Base-by-base conservation (phyloP, 1,284 basidiomycete species). In the Sphaerobolus stellatus region DNA sequence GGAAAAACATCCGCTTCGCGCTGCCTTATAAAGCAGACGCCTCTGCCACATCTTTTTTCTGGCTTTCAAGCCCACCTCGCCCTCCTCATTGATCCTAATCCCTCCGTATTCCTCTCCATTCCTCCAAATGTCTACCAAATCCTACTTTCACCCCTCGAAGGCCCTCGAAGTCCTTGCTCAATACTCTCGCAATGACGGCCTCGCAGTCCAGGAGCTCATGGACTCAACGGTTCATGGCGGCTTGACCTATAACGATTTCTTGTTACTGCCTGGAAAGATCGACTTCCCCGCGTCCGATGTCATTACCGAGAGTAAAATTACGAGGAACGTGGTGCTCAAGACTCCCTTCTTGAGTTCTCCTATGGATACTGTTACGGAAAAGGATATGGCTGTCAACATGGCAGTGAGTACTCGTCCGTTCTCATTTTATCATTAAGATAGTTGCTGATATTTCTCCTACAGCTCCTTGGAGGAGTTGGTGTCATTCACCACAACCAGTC, bases 331-430 rank as follows among this genome's bases (percentile, higher is more conserved):
- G 62, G 78, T 82, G 40, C 82, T 99, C 66, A 98, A 94, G 76
- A 95, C 95, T 0, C 96, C 97, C 0, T 97, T 99, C 76, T 79
- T 98, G 76, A 97, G 93, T 70, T 96, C 93, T 57, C 96, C 97
- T 40, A 99, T 99, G 96, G 96, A 99, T 77, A 99, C 96, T 30
- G 96, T 99, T 62, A 99, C 97, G 3, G 96, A 98, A 76, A 85
- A 83, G 58, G 87, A 95, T 64, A 99, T 99, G 95, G 96, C 96
- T 50, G 97, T 99, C 67, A 80, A 90, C 45, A 87, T 98, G 79
- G 94, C 94, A 63, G 89, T 90, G 69, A 74, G 87, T 74, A 56
- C 43, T 27, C 58, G 49, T 31, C 45, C 56, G 56, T 58, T 51
- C 59, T n/a, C n/a, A n/a, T 33, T 63, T 50, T 28, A 50, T 27